phyloP scores from a whole-genome alignment of 1,284 basidiomycete genomes.

The Sanguinoderma infundibulare region DNA sequence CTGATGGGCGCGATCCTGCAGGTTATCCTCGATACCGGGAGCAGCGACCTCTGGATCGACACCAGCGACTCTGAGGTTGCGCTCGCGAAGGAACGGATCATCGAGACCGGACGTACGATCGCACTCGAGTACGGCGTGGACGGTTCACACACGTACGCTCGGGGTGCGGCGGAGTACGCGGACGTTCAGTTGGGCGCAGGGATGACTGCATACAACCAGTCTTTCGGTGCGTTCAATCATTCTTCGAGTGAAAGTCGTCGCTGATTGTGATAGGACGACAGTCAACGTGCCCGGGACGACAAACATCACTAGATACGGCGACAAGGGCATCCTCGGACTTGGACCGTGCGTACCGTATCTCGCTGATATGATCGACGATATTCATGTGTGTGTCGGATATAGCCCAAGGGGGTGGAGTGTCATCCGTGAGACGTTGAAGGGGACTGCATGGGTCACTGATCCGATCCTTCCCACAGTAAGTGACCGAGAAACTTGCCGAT shows the following conservation, averaged over 20 bases:
- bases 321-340: background rate
- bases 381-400: background rate
- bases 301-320: background rate
- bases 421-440: background rate
- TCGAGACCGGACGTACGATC: background rate
- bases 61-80: background rate
- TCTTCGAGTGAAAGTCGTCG: too few species aligned
- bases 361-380: background rate
- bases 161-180: constrained; percentile 9
- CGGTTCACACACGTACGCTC: constrained; percentile 2
- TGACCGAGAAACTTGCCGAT: background rate
- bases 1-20: background rate
- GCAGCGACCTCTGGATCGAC: constrained; percentile 18
- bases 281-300: background rate
- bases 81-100: background rate
- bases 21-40: constrained; percentile 14
- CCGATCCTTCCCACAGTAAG: constrained; percentile 3
- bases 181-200: constrained; percentile 1
- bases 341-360: background rate
- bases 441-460: background rate
- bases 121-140: constrained; percentile 11
- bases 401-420: constrained; percentile 9
- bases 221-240: background rate
- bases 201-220: background rate
- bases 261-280: background rate